Evolutionary conservation across 1,284 basidiomycete species (phyloP), one percentile per base, ranked within the genome.

Genomic region (Boletus smithii): DNA sequence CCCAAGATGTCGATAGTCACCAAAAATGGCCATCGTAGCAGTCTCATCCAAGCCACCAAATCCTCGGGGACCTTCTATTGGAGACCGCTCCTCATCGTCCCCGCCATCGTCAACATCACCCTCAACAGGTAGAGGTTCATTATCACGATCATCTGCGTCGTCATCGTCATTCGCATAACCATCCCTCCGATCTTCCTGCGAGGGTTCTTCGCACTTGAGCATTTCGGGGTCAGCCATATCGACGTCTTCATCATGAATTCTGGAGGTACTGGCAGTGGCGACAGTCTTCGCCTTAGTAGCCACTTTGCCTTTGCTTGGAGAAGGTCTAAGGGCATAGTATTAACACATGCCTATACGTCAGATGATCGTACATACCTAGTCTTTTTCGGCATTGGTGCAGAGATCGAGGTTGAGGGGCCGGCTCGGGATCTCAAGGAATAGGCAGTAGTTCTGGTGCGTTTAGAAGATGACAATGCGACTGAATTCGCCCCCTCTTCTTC

Each of bases 1-100:
- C 29, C 91, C 91, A 63, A 95, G 82, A 55, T 88, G 83, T 46
- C 85, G 82, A 68, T 84, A 89, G 69, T 90, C 87, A 56, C 88
- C 86, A 62, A 89, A 89, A 57, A 94, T 83, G 46, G 87, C 86
- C 72, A 90, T 78, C 29, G 89, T 83, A 2, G 86, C 76, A 8
- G 82, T 75, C 61, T 89, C 88, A 59, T 89, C 87, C 50, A 87
- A 69, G 30, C 79, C 81, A 27, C 75, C 75, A 42, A 83, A 76
- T 44, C 78, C 72, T 41, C 70, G 67, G 31, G 68, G 54, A 10
- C 60, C 72, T 57, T 58, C 67, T 31, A 53, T 58, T 22, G 58
- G 57, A 44, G 53, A 63, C 42, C 51, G 52, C 23, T 63, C 63
- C 14, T 65, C 71, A 10, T 73, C 69, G 17, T 74, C 73, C 27